These are phyloP conservation scores for Tephrocybe sp. DNA, from an alignment of 768 basidiomycete species.

Conservation along the genomic window DNA sequence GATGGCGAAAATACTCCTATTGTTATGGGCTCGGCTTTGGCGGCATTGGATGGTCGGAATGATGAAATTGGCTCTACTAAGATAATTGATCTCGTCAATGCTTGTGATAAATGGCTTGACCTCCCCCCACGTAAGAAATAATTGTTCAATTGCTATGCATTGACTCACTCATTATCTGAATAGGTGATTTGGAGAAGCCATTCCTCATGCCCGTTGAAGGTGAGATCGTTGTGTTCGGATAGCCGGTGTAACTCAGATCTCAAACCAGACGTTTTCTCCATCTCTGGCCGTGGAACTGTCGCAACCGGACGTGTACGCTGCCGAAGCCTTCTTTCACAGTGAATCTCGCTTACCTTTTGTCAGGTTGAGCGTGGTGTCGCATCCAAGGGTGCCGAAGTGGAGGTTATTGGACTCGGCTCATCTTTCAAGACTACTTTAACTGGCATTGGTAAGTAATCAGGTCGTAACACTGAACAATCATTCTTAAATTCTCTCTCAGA, in stretches of 20 bases:
- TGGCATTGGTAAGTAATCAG: constrained; percentile 68
- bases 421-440: constrained; percentile 90
- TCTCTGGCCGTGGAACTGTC: constrained; percentile 97
- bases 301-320: constrained; percentile 82
- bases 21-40: constrained; percentile 94
- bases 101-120: constrained; percentile 94
- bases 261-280: constrained; percentile 82
- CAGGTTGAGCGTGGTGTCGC: constrained; percentile 92
- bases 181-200: constrained; percentile 95
- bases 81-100: constrained; percentile 76
- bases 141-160: background rate
- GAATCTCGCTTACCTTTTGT: background rate
- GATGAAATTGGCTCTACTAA: constrained; percentile 77
- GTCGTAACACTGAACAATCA: background rate
- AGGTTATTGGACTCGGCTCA: constrained; percentile 84
- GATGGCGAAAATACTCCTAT: constrained; percentile 99
- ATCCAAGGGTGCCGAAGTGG: constrained; percentile 89
- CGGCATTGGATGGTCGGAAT: constrained; percentile 87
- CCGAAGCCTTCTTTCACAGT: background rate
- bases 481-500: constrained; percentile 43
- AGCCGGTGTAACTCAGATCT: constrained; percentile 1
- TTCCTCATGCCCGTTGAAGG: constrained; percentile 96
- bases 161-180: background rate
- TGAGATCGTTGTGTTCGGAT: constrained; percentile 19
- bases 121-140: constrained; percentile 75